Percentiles rank a stretch among this genome's conserved stretches.
Conservation (phyloP, 305 asterid species). For the Striga hermonthica region DNA sequence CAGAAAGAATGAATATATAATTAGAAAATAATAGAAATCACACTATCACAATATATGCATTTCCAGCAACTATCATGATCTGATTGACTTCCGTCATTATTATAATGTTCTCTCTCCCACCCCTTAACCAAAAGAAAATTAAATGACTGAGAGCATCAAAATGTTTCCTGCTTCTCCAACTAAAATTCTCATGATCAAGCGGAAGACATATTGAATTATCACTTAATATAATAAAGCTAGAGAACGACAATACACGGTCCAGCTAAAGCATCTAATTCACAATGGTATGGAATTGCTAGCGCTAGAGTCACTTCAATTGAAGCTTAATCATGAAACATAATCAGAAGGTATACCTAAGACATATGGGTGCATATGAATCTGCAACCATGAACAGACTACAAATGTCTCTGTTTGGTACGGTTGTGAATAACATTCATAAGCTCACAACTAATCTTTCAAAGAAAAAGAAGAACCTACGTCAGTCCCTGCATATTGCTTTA, state of each 20-base stretch:
- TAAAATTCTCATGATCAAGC: constrained; percentile 16
- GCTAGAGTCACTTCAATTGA: constrained; percentile 15
- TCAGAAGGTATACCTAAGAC: not conserved
- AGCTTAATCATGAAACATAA: not conserved
- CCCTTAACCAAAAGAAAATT: constrained; percentile 16
- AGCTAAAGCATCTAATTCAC: constrained; percentile 23
- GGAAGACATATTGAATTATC: not conserved
- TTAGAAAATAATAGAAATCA: constrained; percentile 21
- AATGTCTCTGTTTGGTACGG: constrained; percentile 2
- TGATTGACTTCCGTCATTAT: not conserved
- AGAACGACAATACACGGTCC: constrained; percentile 15
- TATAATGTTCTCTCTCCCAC: constrained; percentile 15
- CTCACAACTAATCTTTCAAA: constrained; percentile 14
- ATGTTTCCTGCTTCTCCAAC: constrained; percentile 38
- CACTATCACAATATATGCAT: constrained; percentile 19
- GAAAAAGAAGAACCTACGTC: constrained; percentile 50
- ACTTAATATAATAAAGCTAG: constrained; percentile 37
- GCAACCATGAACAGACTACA: not conserved
- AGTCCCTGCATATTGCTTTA: constrained; percentile 63
- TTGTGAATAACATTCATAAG: constrained; percentile 20
- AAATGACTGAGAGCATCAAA: not conserved
- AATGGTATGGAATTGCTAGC: constrained; percentile 15
- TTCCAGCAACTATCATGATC: constrained; percentile 25
- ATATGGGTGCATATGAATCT: too few relatives aligned
- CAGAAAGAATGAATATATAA: constrained; percentile 29